These are phyloP conservation scores for Lactifluus piperatus DNA, from an alignment of 768 basidiomycete genomes.

Conservation along the genomic window DNA sequence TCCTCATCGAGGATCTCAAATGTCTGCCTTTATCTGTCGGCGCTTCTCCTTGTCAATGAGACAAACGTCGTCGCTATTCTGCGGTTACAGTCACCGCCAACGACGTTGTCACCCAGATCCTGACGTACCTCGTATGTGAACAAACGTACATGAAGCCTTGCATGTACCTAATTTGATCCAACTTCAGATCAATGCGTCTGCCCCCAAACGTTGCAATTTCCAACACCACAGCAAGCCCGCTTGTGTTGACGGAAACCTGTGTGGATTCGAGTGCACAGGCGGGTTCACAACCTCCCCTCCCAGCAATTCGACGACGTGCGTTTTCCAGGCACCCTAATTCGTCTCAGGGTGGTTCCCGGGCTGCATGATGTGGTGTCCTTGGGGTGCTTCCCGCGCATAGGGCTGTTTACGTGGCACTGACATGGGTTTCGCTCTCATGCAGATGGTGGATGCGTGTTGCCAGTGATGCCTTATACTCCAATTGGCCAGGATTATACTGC, in stretches of 20 bases:
- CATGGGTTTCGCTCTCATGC: background rate
- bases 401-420: conserved; percentile 22
- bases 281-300: conserved; percentile 31
- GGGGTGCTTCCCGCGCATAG: conserved; percentile 33
- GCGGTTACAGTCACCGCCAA: conserved; percentile 29
- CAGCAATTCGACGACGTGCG: conserved; percentile 32
- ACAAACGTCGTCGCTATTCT: conserved; percentile 27
- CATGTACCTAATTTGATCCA: background rate
- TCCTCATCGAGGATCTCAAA: background rate
- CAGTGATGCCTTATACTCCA: conserved; percentile 24
- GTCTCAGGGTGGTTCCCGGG: conserved; percentile 18
- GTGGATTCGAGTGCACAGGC: conserved; percentile 39
- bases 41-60: conserved; percentile 29
- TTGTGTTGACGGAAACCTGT: conserved; percentile 33
- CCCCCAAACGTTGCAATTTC: conserved; percentile 30
- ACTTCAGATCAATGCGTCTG: conserved; percentile 24
- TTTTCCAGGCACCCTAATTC: conserved; percentile 32
- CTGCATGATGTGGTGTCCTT: conserved; percentile 38
- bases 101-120: conserved; percentile 22
- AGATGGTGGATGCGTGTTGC: conserved; percentile 42
- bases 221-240: conserved; percentile 33
- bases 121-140: conserved; percentile 32
- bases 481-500: conserved; percentile 43
- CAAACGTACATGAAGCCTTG: background rate
- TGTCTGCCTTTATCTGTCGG: conserved; percentile 38